A percentile compares a stretch with the other conserved stretches of the same genome.
phyloP scores from a whole-genome alignment of 73 alveolate species.

The Paramecium primaurelia region DNA sequence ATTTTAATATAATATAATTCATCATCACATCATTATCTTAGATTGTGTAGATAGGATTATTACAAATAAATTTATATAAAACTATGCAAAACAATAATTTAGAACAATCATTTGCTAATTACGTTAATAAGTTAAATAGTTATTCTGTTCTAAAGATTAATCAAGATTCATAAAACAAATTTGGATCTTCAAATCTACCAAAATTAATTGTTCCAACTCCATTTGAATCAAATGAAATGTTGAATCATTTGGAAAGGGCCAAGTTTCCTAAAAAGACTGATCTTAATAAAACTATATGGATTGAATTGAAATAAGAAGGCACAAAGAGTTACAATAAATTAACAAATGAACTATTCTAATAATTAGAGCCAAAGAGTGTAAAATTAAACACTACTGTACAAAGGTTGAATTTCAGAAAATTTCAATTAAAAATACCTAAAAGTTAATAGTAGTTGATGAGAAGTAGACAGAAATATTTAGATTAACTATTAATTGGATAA shows the following conservation, averaged over 20 bases:
- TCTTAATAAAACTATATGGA: not conserved
- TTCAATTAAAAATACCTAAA: not conserved
- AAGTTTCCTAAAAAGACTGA: not conserved
- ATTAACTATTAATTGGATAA: not conserved
- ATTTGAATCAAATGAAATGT: not conserved
- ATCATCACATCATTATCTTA: not conserved
- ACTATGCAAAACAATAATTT: not conserved
- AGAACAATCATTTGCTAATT: not conserved
- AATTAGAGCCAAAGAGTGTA: not conserved
- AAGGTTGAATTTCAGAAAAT: not conserved
- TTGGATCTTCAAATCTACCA: not conserved
- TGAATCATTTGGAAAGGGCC: not conserved
- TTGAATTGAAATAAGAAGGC: not conserved
- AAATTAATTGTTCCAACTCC: not conserved
- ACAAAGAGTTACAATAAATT: not conserved
- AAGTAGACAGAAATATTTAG: not conserved
- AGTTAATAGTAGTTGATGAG: not conserved
- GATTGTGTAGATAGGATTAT: not conserved
- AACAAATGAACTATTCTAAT: not conserved
- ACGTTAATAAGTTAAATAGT: not conserved
- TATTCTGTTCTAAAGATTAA: not conserved
- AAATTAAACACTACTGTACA: not conserved
- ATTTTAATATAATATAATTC: too few relatives aligned
- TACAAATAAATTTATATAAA: not conserved
- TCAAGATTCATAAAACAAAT: not conserved